Evolutionary conservation across 1,139 yeast species (phyloP), one percentile per base, ranked within the genome.

Genomic region (Trichomonascaceae sp.): DNA sequence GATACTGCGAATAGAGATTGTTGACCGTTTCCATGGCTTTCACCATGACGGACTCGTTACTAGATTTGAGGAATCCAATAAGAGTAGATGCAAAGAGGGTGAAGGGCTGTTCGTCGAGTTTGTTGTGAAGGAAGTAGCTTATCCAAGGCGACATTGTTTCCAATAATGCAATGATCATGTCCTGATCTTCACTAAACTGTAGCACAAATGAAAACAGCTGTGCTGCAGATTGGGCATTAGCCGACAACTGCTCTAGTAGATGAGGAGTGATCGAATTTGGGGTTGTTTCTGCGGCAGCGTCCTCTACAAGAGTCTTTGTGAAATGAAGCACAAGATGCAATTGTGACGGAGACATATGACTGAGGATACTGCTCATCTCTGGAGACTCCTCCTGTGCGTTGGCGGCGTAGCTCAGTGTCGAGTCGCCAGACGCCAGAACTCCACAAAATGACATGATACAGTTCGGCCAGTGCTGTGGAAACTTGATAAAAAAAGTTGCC

Each of bases 381-480:
- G n/a, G n/a, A n/a, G n/a, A n/a, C n/a, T n/a, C n/a, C n/a, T n/a
- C n/a, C n/a, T n/a, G n/a, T n/a, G n/a, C n/a, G n/a, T n/a, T n/a
- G n/a, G n/a, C n/a, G n/a, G n/a, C n/a, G n/a, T n/a, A n/a, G n/a
- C n/a, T n/a, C n/a, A n/a, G n/a, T n/a, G n/a, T n/a, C n/a, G n/a
- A n/a, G 20, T 31, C 20, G 26, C 35, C 35, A n/a, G 35, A 25
- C 4, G 27, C 23, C 8, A 35, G 22, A 6, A 18, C 26, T 4
- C 23, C 13, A 17, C 33, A 20, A 15, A 34, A 38, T 26, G 25
- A 39, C 33, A 23, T 33, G 2, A 55, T 27, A 17, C 48, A 45
- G 5, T 43, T 28, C 5, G 42, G 41, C 66, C 65, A 61, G 5
- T 36, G 31, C 5, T 32, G 33, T 1, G 56, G 51, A 35, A 66